Base-by-base conservation (phyloP, 352 stramenopile species). In the Pythium apleroticum region DNA sequence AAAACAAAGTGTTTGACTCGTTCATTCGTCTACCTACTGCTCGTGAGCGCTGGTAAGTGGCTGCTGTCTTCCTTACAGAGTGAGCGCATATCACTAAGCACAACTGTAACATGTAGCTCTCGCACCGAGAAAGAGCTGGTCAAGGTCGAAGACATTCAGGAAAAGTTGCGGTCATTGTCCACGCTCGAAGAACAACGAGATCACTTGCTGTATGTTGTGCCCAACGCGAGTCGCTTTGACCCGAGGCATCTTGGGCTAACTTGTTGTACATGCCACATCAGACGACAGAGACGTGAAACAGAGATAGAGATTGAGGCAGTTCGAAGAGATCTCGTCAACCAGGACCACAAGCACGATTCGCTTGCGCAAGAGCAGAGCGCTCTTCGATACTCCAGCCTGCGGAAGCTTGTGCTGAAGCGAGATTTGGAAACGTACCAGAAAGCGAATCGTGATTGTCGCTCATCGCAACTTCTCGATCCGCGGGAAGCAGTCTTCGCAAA, bases 11-110 rank as follows among this genome's bases (percentile, higher is more conserved):
- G 0, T 67, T 67, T 17, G 8, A 45, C 25, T 41, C 61, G 24
- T 68, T 68, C 33, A 14, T 62, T 10, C 14, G 22, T 2, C 53
- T 68, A 28, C 61, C 45, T 12, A 31, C 4, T 22, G 30, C 60
- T 19, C 39, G 25, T 30, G 20, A 31, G 28, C 39, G 30, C 37
- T 25, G 24, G 43, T 63, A 48, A 12, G 50, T 43, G 6, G 6
- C 24, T 50, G 11, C 11, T 27, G n/a, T 1, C 7, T 35, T 3
- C 7, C 22, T 20, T 33, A 10, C 12, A 24, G 25, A 20, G 2
- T 4, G 10, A 31, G n/a, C 17, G 22, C 22, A 20, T 14, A 4
- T 24, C 48, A 55, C 12, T 12, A 35, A 37, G 4, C 22, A 22
- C 11, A 7, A 22, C 6, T 30, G 17, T 37, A 25, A 20, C 35